Evolutionary conservation across 768 basidiomycete genomes (phyloP).

Genomic region (Suillus alpinus): DNA sequence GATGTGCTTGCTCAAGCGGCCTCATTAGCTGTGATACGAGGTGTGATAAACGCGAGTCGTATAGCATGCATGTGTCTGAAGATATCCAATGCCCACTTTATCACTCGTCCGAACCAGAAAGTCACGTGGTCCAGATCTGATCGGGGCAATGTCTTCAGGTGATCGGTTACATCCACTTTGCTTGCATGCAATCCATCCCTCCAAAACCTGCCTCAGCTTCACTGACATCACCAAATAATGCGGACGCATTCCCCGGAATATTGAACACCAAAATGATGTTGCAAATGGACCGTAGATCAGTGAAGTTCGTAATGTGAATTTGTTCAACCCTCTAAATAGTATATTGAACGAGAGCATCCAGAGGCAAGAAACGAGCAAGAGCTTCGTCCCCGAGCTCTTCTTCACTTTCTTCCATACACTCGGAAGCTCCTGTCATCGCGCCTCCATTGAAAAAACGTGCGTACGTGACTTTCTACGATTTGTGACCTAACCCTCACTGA

Average conservation of each 20-base stretch:
- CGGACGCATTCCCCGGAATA: neutral
- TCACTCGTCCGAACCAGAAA: too few species aligned
- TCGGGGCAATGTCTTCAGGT: neutral
- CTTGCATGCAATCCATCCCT: slow-evolving; percentile 7
- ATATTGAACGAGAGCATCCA: slow-evolving; percentile 10
- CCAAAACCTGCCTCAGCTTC: neutral
- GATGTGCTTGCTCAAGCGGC: too few species aligned
- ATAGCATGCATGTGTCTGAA: too few species aligned
- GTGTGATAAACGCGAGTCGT: too few species aligned
- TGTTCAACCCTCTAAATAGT: neutral
- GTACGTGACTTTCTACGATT: slow-evolving; percentile 14
- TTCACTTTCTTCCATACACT: slow-evolving; percentile 35
- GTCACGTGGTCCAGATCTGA: neutral
- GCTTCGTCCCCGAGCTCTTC: slow-evolving; percentile 29
- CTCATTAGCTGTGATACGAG: too few species aligned
- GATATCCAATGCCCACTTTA: too few species aligned
- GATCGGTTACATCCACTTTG: slow-evolving; percentile 6
- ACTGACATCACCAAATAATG: neutral
- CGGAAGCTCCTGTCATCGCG: slow-evolving; percentile 16
- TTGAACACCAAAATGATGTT: neutral
- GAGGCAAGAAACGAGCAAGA: slow-evolving; percentile 51
- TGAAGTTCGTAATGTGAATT: slow-evolving; percentile 1
- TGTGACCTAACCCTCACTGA: neutral
- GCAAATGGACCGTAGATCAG: neutral
- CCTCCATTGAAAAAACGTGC: slow-evolving; percentile 50